These are phyloP conservation scores for Auricularia heimuer DNA, from an alignment of 768 basidiomycete species.

Conservation along the genomic window DNA sequence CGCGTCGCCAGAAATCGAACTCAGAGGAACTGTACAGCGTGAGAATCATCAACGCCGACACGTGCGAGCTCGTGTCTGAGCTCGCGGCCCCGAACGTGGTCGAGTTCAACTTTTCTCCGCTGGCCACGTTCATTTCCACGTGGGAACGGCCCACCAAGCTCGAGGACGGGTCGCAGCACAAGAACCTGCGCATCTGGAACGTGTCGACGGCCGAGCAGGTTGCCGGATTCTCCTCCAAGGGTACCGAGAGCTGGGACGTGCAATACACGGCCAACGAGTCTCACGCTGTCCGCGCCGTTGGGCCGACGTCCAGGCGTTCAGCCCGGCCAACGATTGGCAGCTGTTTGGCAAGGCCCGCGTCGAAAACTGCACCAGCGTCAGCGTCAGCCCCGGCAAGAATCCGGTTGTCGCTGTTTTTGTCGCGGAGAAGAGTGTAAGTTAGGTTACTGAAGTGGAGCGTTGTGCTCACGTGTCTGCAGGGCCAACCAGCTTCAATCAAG, in stretches of 20 bases:
- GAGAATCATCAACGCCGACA: slow-evolving; percentile 66
- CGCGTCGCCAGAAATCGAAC: slow-evolving; percentile 8
- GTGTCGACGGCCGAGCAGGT: slow-evolving; percentile 80
- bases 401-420: slow-evolving; percentile 87
- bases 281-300: slow-evolving; percentile 72
- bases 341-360: slow-evolving; percentile 73
- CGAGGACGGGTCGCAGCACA: slow-evolving; percentile 85
- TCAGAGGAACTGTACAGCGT: slow-evolving; percentile 39
- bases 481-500: slow-evolving; percentile 79
- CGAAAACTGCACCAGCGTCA: slow-evolving; percentile 70
- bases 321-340: slow-evolving; percentile 61
- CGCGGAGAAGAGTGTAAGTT: slow-evolving; percentile 79
- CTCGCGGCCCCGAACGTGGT: slow-evolving; percentile 64
- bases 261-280: slow-evolving; percentile 88
- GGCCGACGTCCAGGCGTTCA: slow-evolving; percentile 78
- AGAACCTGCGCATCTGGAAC: slow-evolving; percentile 88
- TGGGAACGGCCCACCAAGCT: slow-evolving; percentile 92
- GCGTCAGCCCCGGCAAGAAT: slow-evolving; percentile 76
- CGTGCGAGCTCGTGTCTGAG: slow-evolving; percentile 61
- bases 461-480: slow-evolving; percentile 32
- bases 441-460: background rate
- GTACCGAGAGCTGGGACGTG: slow-evolving; percentile 82
- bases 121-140: slow-evolving; percentile 86
- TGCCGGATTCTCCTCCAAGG: slow-evolving; percentile 80
- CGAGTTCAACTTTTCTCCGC: slow-evolving; percentile 87